Base-by-base conservation (phyloP, 2,329 filamentous ascomycete genomes). In the Hypoxylon sp. region DNA sequence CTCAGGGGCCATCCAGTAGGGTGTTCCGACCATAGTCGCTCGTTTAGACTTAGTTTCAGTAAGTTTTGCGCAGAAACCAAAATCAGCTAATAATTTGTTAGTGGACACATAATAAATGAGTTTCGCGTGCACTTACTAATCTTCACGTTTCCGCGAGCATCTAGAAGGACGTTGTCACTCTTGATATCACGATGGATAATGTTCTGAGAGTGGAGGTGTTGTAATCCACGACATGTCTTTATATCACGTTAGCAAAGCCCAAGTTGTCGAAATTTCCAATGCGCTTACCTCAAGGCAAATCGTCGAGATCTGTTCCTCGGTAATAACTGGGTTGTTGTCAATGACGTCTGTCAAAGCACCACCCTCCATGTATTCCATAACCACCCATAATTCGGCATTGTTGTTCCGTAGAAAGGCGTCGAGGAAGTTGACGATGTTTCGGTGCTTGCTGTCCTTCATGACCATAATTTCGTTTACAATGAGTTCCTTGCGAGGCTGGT, bases 341-440 rank as follows among this genome's bases (percentile, higher is more conserved):
- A 99, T 99, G 67, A 99, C 94, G 84, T 99, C 96, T 1, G 96
- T 99, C 80, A 99, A 84, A 69, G 96, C 93, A 83, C 96, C 96
- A 75, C 96, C 96, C 83, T 99, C 96, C 96, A 99, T 99, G 77
- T 94, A 99, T 83, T 99, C 96, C 96, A 99, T 97, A 57, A 99
- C 95, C 10, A 99, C 94, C 96, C 96, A 99, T n/a, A 99, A 87
- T 80, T 99, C 96, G 60, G 92, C 89, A 76, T 93, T 94, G 80
- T 96, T 95, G 80, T 98, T 97, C 77, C 96, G 93, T 78, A 99
- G 83, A 85, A 98, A 99, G 3, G 95, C 94, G 75, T 99, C 96
- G 35, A 99, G 84, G 83, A 97, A 99, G 83, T 99, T 99, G 81
- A 99, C 96, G 84, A 99, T 99, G 81, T 99, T 99, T 68, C 92